Percentiles rank a stretch among this genome's conserved stretches.
Conservation (phyloP, 768 basidiomycete species). For the Porpolomopsis calyptriformis region DNA sequence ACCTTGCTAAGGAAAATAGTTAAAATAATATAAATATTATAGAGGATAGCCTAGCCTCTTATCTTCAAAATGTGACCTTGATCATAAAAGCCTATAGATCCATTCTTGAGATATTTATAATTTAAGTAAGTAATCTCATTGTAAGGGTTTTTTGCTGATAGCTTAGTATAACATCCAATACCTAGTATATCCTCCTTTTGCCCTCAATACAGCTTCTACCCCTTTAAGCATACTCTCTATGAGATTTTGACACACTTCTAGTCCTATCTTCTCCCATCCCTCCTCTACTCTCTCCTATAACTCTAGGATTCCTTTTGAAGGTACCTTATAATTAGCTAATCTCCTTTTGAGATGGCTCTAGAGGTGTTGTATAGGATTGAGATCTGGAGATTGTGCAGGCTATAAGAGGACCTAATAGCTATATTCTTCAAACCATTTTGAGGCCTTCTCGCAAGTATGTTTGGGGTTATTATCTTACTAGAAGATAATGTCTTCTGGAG, state of each 20-base stretch:
- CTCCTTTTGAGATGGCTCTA: conserved; percentile 15
- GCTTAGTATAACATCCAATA: conserved; percentile 2
- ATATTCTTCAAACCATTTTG: conserved; percentile 22
- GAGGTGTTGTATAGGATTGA: conserved; percentile 22
- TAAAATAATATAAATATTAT: too few relatives aligned
- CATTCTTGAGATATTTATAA: too few relatives aligned
- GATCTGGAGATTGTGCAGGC: conserved; percentile 19
- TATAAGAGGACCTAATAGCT: conserved; percentile 17
- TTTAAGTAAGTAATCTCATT: conserved; percentile 1
- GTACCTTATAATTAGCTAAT: conserved; percentile 1
- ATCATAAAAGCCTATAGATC: too few relatives aligned
- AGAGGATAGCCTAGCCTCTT: too few relatives aligned
- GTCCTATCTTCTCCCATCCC: conserved; percentile 16
- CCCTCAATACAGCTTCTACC: conserved; percentile 9
- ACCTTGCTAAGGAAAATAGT: too few relatives aligned
- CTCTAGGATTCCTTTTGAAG: conserved; percentile 13
- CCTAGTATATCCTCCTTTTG: conserved; percentile 10
- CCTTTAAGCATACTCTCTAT: conserved; percentile 11
- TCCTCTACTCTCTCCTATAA: conserved; percentile 18
- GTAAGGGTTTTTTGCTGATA: conserved; percentile 5
- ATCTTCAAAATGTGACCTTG: too few relatives aligned
- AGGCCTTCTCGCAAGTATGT: conserved; percentile 20
- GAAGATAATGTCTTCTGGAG: conserved; percentile 3
- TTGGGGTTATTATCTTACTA: conserved; percentile 30
- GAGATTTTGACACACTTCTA: conserved; percentile 5